Percentiles rank a stretch among this genome's conserved stretches.
Conservation (phyloP, 2,329 filamentous ascomycete species). For the Fusarium staphyleae region DNA sequence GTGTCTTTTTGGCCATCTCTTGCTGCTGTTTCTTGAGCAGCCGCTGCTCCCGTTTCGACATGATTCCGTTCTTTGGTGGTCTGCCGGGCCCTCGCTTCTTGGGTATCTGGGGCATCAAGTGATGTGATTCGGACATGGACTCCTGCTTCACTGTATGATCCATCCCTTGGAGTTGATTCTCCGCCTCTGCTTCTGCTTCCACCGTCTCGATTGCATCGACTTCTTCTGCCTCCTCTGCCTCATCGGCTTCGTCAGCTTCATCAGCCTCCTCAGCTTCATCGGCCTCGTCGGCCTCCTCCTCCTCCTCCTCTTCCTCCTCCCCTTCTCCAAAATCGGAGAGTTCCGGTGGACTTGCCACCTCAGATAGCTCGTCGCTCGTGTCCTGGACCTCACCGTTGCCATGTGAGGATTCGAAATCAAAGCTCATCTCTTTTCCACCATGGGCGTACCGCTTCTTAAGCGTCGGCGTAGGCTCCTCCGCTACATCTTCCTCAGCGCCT, state of each 20-base stretch:
- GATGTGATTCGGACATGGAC: constrained; percentile 44
- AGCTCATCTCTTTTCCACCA: constrained; percentile 74
- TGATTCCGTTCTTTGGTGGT: constrained; percentile 82
- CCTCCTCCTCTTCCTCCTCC: constrained; percentile 44
- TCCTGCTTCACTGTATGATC: constrained; percentile 43
- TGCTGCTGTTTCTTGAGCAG: constrained; percentile 65
- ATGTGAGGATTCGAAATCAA: constrained; percentile 71
- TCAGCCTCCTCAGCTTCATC: constrained; percentile 30
- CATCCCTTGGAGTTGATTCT: constrained; percentile 35
- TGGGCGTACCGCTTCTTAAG: constrained; percentile 59
- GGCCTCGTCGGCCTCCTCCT: constrained; percentile 37
- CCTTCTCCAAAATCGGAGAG: constrained; percentile 51
- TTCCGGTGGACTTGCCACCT: constrained; percentile 52
- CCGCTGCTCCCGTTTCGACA: constrained; percentile 78
- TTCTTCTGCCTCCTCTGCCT: constrained; percentile 39
- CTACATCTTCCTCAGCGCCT: constrained; percentile 62
- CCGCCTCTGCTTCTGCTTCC: constrained; percentile 34
- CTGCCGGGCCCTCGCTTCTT: constrained; percentile 80
- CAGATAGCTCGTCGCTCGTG: constrained; percentile 61
- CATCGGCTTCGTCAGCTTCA: constrained; percentile 42
- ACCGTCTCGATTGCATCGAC: constrained; percentile 32
- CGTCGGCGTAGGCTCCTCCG: constrained; percentile 53
- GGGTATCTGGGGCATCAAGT: constrained; percentile 55
- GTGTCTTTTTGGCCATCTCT: constrained; percentile 58
- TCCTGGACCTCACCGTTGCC: constrained; percentile 63